Evolutionary conservation across 805 yeast species (phyloP).

Genomic region (Kockiozyma suomiensis): DNA sequence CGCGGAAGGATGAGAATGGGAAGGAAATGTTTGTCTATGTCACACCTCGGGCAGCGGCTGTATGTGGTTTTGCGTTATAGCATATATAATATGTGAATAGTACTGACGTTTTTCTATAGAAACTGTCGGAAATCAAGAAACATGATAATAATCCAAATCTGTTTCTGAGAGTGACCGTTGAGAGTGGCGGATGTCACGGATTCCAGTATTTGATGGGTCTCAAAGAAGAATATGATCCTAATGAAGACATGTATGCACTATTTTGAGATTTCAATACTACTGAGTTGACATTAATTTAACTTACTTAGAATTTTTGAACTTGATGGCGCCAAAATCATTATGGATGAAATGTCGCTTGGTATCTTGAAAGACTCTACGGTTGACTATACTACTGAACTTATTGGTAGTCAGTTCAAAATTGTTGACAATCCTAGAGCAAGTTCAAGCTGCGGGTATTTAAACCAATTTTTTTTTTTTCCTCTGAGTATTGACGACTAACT

Average conservation of each 20-base stretch:
- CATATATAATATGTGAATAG: no score
- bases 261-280: background rate
- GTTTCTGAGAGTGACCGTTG: slow-evolving; percentile 77
- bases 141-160: slow-evolving; percentile 59
- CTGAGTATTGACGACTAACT: background rate
- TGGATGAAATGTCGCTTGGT: slow-evolving; percentile 79
- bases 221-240: slow-evolving; percentile 44
- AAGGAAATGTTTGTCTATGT: slow-evolving; percentile 44
- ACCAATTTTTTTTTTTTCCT: background rate
- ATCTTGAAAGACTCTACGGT: slow-evolving; percentile 82
- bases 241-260: slow-evolving; percentile 43
- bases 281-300: background rate
- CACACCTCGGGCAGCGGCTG: slow-evolving; percentile 46
- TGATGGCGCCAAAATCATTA: slow-evolving; percentile 68
- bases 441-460: slow-evolving; percentile 65
- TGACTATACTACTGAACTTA: slow-evolving; percentile 88
- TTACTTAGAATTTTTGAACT: slow-evolving; percentile 60
- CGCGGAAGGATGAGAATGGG: slow-evolving; percentile 42
- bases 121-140: slow-evolving; percentile 55
- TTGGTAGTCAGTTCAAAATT: slow-evolving; percentile 90
- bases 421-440: slow-evolving; percentile 88
- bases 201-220: slow-evolving; percentile 83
- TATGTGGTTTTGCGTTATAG: slow-evolving; percentile 7
- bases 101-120: slow-evolving; percentile 41
- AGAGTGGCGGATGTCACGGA: slow-evolving; percentile 98